phyloP scores from a whole-genome alignment of 2,329 filamentous ascomycete genomes.

The Peltaster fructicola region DNA sequence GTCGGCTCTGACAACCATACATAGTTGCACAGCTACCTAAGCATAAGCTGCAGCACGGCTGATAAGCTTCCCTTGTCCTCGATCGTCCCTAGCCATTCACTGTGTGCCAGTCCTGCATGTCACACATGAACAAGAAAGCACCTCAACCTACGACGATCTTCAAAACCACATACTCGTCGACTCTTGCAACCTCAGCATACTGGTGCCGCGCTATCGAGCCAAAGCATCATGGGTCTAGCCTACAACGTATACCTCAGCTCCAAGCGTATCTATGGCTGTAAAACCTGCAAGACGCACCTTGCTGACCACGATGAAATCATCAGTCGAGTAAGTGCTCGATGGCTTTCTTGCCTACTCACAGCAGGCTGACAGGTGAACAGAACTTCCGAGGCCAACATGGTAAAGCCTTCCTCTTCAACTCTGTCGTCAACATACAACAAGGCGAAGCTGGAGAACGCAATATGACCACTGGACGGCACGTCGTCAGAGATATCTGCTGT shows the following conservation, averaged over 20 bases:
- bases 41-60: no score
- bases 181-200: not conserved
- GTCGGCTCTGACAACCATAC: no score
- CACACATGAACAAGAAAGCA: no score
- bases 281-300: conserved; percentile 87
- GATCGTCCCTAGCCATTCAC: no score
- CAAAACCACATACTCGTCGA: not conserved
- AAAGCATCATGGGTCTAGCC: conserved; percentile 16
- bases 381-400: conserved; percentile 97
- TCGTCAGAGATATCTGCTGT: conserved; percentile 86
- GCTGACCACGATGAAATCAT: conserved; percentile 94
- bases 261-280: conserved; percentile 68
- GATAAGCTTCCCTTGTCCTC: no score
- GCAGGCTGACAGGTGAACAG: conserved; percentile 28
- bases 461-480: conserved; percentile 92
- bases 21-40: no score
- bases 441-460: conserved; percentile 81
- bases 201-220: conserved; percentile 1
- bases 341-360: conserved; percentile 1
- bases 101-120: no score
- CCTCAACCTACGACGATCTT: no score
- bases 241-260: conserved; percentile 45
- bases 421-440: conserved; percentile 74
- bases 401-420: conserved; percentile 92
- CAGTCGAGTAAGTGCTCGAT: conserved; percentile 49